Conservation (phyloP, 2,329 filamentous ascomycete species). For the Sarocladium brachiariae region DNA sequence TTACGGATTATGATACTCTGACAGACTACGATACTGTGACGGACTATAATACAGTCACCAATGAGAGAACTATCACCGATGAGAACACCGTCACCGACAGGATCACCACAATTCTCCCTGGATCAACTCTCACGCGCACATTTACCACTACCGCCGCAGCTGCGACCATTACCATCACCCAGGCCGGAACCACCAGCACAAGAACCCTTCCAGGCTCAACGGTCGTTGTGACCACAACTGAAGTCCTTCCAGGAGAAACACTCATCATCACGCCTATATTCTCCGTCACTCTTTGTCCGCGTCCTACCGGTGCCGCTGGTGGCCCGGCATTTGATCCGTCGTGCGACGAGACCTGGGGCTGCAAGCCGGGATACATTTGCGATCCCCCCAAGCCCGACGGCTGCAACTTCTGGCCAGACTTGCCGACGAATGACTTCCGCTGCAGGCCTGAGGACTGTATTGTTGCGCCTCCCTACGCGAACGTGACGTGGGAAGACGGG, state of each 20-base stretch:
- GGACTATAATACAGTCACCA: background rate
- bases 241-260: slow-evolving; percentile 22
- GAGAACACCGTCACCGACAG: background rate
- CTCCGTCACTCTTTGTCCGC: slow-evolving; percentile 34
- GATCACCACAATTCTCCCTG: slow-evolving; percentile 16
- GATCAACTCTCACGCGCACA: slow-evolving; percentile 25
- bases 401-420: slow-evolving; percentile 45
- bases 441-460: slow-evolving; percentile 41
- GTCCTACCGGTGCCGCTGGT: slow-evolving; percentile 35
- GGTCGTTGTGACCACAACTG: slow-evolving; percentile 23
- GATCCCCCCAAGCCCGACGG: slow-evolving; percentile 39
- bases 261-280: slow-evolving; percentile 21
- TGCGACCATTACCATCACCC: slow-evolving; percentile 25
- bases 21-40: background rate
- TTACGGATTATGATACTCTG: background rate
- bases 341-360: slow-evolving; percentile 46
- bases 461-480: slow-evolving; percentile 28
- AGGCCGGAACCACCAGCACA: slow-evolving; percentile 22
- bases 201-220: slow-evolving; percentile 22
- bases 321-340: slow-evolving; percentile 22
- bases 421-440: slow-evolving; percentile 38
- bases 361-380: slow-evolving; percentile 45
- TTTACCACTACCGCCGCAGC: slow-evolving; percentile 22
- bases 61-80: background rate
- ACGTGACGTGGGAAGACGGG: slow-evolving; percentile 36